A percentile compares a stretch with the other conserved stretches of the same genome.
Conservation (phyloP, 2,329 filamentous ascomycete species). For the Exophiala sideris region DNA sequence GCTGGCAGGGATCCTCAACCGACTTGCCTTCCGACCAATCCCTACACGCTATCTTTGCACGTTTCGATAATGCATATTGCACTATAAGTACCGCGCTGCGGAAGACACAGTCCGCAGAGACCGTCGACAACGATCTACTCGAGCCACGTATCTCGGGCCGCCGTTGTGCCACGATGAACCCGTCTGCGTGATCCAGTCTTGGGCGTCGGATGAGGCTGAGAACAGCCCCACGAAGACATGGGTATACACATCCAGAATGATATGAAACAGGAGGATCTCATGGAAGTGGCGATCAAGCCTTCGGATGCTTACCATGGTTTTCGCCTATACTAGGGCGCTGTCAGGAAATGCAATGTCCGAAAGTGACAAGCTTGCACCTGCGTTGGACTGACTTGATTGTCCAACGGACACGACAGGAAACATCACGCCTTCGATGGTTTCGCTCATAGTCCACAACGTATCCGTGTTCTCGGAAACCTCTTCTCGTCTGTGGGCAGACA, state of each 20-base stretch:
- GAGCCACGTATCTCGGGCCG: conserved; percentile 20
- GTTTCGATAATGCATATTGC: conserved; percentile 15
- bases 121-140: conserved; percentile 12
- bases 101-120: conserved; percentile 16
- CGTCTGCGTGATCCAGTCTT: neutral
- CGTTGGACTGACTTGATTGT: neutral
- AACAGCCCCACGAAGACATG: neutral
- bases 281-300: too few species aligned
- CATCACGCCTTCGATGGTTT: conserved; percentile 38
- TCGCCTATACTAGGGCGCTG: too few species aligned
- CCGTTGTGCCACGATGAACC: conserved; percentile 4
- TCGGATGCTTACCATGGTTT: too few species aligned
- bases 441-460: conserved; percentile 38
- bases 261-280: neutral
- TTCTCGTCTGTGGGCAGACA: conserved; percentile 36
- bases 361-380: neutral
- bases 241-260: neutral
- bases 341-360: too few species aligned
- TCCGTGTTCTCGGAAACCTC: conserved; percentile 37
- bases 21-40: conserved; percentile 13
- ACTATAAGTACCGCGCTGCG: conserved; percentile 15
- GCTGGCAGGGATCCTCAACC: conserved; percentile 2
- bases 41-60: conserved; percentile 16
- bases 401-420: conserved; percentile 28
- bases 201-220: neutral